Evolutionary conservation across 192 early-diverging fungal genomes (phyloP).

Genomic region (Backusella westeae): DNA sequence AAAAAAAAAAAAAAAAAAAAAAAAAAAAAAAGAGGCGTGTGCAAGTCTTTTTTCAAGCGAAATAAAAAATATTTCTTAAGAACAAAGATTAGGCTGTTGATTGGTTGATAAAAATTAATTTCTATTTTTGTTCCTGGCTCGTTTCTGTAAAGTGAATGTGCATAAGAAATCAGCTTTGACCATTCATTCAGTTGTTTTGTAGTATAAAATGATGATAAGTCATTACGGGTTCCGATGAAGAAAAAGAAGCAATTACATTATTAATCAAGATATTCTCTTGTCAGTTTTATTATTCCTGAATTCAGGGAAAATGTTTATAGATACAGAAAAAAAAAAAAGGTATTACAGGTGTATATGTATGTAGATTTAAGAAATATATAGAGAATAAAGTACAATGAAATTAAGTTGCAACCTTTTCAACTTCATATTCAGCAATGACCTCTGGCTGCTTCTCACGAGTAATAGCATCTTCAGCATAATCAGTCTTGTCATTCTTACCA

Average conservation of each 20-base stretch:
- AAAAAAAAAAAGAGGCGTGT: neutral
- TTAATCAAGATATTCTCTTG: neutral
- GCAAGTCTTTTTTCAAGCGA: neutral
- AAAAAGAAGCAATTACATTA: neutral
- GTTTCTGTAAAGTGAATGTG: neutral
- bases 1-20: neutral
- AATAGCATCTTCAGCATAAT: conserved; percentile 31
- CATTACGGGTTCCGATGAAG: too few species aligned
- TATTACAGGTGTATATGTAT: neutral
- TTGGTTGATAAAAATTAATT: neutral
- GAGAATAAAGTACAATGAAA: too few species aligned
- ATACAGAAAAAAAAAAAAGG: neutral
- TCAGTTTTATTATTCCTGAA: neutral
- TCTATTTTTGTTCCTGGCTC: neutral
- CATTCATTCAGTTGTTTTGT: too few species aligned
- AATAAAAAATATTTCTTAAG: neutral
- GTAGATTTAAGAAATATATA: too few species aligned
- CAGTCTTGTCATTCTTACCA: conserved; percentile 49
- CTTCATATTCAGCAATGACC: neutral
- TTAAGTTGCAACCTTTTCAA: neutral
- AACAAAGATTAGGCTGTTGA: neutral
- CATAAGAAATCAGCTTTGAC: too few species aligned
- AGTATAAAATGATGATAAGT: too few species aligned
- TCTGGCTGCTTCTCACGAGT: neutral
- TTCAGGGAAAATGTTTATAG: neutral